Evolutionary conservation across 192 early-diverging fungal genomes (phyloP).

Genomic region (Coemansia sp.): DNA sequence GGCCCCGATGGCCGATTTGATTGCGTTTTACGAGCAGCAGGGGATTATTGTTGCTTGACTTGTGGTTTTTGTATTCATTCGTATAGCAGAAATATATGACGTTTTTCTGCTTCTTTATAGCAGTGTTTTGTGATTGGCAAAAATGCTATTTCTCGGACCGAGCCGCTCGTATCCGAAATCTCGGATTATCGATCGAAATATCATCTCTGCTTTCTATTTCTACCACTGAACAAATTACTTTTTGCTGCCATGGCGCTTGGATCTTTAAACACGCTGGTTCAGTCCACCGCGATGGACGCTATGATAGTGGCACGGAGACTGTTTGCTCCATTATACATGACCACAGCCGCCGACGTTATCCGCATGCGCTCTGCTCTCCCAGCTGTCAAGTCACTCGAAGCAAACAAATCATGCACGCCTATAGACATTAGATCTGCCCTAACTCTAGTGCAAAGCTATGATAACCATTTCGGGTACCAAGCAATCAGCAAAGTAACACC

Average conservation of each 20-base stretch:
- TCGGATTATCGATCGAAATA: too few relatives aligned
- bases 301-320: not conserved
- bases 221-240: not conserved
- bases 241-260: not conserved
- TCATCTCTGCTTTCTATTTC: not conserved
- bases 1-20: slow-evolving; percentile 75
- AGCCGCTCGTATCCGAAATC: too few relatives aligned
- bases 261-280: not conserved
- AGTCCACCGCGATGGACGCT: not conserved
- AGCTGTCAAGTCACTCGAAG: slow-evolving; percentile 25
- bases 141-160: too few relatives aligned
- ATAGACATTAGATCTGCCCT: slow-evolving; percentile 21
- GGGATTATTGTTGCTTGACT: slow-evolving; percentile 22
- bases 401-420: slow-evolving; percentile 7
- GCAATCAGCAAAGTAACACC: slow-evolving; percentile 25
- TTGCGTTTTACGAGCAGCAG: slow-evolving; percentile 56
- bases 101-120: too few relatives aligned
- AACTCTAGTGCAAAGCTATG: not conserved
- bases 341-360: slow-evolving; percentile 19
- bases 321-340: not conserved
- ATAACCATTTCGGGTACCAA: slow-evolving; percentile 37
- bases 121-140: too few relatives aligned
- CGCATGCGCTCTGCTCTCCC: slow-evolving; percentile 24
- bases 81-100: too few relatives aligned
- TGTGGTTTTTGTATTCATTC: not conserved